Conservation (phyloP, 2,329 filamentous ascomycete species). For the Beauveria scarabaeidicola region DNA sequence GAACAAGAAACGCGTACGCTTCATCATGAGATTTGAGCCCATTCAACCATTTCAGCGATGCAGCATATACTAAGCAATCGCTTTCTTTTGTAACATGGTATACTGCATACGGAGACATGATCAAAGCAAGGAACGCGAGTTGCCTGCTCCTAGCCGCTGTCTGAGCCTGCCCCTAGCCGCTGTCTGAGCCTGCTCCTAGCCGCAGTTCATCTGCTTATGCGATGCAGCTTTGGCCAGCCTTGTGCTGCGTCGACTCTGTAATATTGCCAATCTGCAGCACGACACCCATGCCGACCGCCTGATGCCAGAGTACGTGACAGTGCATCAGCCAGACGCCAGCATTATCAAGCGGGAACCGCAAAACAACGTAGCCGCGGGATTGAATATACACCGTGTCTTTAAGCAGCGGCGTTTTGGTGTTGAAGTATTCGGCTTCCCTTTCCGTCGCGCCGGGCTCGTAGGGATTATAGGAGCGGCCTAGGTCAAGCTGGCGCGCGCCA, state of each 20-base stretch:
- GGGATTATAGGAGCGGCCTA: conserved; percentile 10
- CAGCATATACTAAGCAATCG: too few species aligned
- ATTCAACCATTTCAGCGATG: too few species aligned
- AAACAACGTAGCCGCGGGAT: conserved; percentile 25
- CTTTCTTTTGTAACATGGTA: too few species aligned
- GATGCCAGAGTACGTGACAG: conserved; percentile 29
- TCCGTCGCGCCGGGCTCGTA: not conserved
- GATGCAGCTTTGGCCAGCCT: not conserved
- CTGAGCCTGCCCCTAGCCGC: too few species aligned
- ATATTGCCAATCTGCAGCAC: conserved; percentile 12
- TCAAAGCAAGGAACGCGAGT: rapidly evolving
- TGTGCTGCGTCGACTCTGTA: not conserved
- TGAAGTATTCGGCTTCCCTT: not conserved
- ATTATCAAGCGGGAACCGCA: conserved; percentile 27
- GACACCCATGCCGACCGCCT: conserved; percentile 35
- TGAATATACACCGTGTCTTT: conserved; percentile 29
- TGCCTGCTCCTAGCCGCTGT: too few species aligned
- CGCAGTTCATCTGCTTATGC: not conserved
- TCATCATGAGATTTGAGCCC: too few species aligned
- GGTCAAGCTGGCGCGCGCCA: conserved; percentile 1
- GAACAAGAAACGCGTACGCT: too few species aligned
- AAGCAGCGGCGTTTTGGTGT: conserved; percentile 19
- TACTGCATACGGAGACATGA: not conserved
- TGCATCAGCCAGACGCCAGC: conserved; percentile 30
- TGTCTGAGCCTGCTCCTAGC: not conserved